phyloP scores from a whole-genome alignment of 2,329 filamentous ascomycete genomes.

The Ophiostoma pallidulum region DNA sequence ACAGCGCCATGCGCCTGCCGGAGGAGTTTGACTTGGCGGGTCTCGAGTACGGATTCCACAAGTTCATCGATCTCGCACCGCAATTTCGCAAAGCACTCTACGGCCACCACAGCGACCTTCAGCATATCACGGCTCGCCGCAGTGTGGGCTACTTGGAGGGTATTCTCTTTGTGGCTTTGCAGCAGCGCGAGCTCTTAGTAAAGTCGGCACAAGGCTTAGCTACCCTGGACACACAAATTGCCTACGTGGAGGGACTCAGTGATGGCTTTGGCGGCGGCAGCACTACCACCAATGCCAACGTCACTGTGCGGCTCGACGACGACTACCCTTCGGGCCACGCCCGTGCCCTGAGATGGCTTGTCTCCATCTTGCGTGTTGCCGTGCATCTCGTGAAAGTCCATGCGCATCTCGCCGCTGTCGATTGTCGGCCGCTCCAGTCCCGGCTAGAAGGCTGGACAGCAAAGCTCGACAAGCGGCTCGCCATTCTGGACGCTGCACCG shows the following conservation, averaged over 20 bases:
- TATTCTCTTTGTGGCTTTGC: slow-evolving; percentile 56
- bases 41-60: slow-evolving; percentile 68
- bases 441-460: slow-evolving; percentile 38
- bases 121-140: slow-evolving; percentile 65
- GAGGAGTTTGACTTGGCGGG: slow-evolving; percentile 24
- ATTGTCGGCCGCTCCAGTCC: slow-evolving; percentile 36
- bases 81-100: slow-evolving; percentile 56
- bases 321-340: slow-evolving; percentile 18
- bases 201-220: neutral
- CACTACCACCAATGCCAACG: neutral
- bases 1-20: slow-evolving; percentile 29
- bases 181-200: slow-evolving; percentile 47
- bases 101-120: slow-evolving; percentile 79
- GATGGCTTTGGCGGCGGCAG: neutral
- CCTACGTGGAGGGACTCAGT: slow-evolving; percentile 9
- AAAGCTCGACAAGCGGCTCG: slow-evolving; percentile 19
- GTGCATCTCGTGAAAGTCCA: slow-evolving; percentile 56
- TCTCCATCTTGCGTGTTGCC: slow-evolving; percentile 56
- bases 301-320: slow-evolving; percentile 5
- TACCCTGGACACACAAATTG: slow-evolving; percentile 12
- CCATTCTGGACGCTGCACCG: slow-evolving; percentile 26
- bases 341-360: slow-evolving; percentile 48
- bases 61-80: slow-evolving; percentile 63
- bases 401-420: slow-evolving; percentile 48
- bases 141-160: slow-evolving; percentile 84